These are phyloP conservation scores for Ophiostoma ips DNA, from an alignment of 2,329 filamentous ascomycete species.

Conservation along the genomic window DNA sequence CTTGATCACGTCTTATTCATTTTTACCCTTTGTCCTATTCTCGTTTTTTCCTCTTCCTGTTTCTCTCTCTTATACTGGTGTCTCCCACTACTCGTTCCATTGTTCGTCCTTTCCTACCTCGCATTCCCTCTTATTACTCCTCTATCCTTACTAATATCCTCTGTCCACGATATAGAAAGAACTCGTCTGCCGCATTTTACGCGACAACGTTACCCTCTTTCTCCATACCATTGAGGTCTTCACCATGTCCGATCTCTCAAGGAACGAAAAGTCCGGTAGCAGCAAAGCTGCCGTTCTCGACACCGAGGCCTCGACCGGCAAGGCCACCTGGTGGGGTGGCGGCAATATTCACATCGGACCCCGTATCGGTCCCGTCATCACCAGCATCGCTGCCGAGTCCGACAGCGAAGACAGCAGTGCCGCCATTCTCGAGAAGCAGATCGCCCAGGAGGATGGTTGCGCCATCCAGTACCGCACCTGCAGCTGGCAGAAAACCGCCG, in stretches of 20 bases:
- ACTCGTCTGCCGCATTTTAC: neutral
- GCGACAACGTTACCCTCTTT: neutral
- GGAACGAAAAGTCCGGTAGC: conserved; percentile 2
- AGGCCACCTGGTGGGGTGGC: conserved; percentile 26
- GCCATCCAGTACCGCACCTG: conserved; percentile 87
- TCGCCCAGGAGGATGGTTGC: conserved; percentile 61
- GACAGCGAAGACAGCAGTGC: conserved; percentile 33
- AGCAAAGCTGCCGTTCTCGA: neutral
- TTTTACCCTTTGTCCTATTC: neutral
- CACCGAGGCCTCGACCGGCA: conserved; percentile 15
- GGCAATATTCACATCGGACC: conserved; percentile 31
- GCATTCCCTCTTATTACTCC: no score
- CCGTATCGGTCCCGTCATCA: conserved; percentile 34
- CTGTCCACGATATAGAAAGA: no score
- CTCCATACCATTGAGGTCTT: neutral
- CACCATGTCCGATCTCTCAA: conserved; percentile 11
- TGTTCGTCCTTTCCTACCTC: neutral
- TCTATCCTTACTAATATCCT: no score
- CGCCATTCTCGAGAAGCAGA: conserved; percentile 47
- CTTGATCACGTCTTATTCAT: neutral
- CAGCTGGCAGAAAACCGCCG: conserved; percentile 90
- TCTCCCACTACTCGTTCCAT: neutral
- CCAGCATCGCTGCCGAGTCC: conserved; percentile 21
- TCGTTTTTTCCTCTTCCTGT: neutral
- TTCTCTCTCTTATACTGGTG: neutral